Percentiles rank a stretch among this genome's conserved stretches.
These are phyloP conservation scores for Hypoxylon sp. DNA, from an alignment of 2,329 filamentous ascomycete species.

Conservation along the genomic window DNA sequence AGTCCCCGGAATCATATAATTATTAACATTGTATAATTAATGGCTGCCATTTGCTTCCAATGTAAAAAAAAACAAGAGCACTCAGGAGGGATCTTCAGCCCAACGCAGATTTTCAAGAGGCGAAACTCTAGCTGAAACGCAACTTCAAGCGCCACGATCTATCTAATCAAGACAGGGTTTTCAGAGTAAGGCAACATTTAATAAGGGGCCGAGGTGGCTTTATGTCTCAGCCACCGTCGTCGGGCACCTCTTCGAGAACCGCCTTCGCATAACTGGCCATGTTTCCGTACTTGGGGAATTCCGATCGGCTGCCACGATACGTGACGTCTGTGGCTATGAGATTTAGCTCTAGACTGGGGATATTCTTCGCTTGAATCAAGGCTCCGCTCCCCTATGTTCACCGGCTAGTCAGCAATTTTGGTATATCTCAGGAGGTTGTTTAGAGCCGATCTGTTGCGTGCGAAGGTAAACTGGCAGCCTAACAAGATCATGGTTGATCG, in stretches of 20 bases:
- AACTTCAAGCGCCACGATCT: neutral
- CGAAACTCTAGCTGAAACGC: neutral
- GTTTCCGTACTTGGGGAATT: constrained; percentile 45
- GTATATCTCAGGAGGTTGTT: neutral
- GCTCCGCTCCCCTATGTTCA: constrained; percentile 11
- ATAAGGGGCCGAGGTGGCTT: neutral
- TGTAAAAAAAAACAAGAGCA: neutral
- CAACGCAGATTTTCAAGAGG: neutral
- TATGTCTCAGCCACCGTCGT: neutral
- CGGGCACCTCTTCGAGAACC: neutral
- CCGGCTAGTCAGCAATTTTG: neutral
- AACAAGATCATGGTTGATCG: too few relatives aligned
- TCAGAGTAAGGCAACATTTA: neutral
- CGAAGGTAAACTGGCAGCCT: neutral
- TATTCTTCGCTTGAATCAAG: constrained; percentile 26
- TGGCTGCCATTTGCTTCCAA: neutral
- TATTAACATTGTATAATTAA: neutral
- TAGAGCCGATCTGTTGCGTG: neutral
- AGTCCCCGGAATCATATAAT: neutral
- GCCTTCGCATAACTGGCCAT: constrained; percentile 27
- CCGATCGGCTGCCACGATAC: constrained; percentile 26
- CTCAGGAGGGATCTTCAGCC: neutral
- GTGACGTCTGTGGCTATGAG: constrained; percentile 39
- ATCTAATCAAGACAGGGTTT: neutral
- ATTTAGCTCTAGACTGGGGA: constrained; percentile 41